Evolutionary conservation across 108 stramenopile species (phyloP), one percentile per base, ranked within the genome.

Genomic region (Fragilaria radians): DNA sequence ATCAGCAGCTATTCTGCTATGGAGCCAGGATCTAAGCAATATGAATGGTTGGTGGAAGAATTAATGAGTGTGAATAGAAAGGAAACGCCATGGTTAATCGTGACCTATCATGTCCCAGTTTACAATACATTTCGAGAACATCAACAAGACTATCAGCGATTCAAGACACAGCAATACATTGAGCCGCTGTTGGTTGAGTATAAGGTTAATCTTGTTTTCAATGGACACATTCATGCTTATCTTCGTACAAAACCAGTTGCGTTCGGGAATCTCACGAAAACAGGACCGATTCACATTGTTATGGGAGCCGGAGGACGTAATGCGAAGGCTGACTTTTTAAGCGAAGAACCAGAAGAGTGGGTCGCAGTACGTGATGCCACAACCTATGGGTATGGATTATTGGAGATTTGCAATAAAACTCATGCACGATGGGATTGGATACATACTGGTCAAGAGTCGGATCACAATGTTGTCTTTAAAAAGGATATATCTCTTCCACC

Each of bases 181-280:
- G 94, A 97, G 73, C 90, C 88, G 0, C 57, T 96, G 32, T 74
- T 96, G 61, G 61, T 83, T 28, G 56, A 85, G 51, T 63, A 95
- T 62, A 56, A 70, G 30, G 96, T 96, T 32, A 94, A 97, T 66
- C 50, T 94, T 30, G 89, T 91, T 7, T 71, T 97, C 48, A 66
- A 74, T 14, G 96, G 94, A 28, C 96, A 97, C 71, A 80, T 95
- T 48, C 96, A 97, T 76, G 91, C 90, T 47, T 95, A 93, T 61
- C 78, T 86, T 60, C 80, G 95, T 5, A 83, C 88, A 29, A 46
- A 59, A 17, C 76, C 76, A 31, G 81, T 92, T 0, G 70, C 73
- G 19, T 55, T 74, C 52, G 76, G 70, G 34, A 46, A 65, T 5
- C 11, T 56, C 24, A 32, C 47, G 5, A 50, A 71, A 55, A 68